Base-by-base conservation (phyloP, 176 grass and related monocot species). In the Oryza meyeriana region DNA sequence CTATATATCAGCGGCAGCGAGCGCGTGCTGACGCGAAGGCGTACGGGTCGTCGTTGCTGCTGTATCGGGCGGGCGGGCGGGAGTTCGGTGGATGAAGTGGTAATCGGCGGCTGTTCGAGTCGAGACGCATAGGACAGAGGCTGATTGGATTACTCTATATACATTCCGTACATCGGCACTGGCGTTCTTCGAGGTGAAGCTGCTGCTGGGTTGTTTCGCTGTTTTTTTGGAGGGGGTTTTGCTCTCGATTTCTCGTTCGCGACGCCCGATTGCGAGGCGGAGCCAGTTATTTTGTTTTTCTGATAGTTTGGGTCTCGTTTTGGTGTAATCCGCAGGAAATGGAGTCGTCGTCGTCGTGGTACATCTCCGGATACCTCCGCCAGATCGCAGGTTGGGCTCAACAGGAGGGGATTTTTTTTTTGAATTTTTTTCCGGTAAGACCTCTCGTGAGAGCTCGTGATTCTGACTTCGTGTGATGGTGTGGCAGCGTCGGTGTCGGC, bases 121-220 rank as follows among this genome's bases (percentile, higher is more conserved):
- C 25, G 4, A 38, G 16, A 2, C 4, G 50, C 17, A 13, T 48
- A 62, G 8, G 26, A 13, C 8, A 29, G 18, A 10, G 11, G 39
- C 38, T 35, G 27, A 17, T 72, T n/a, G 74, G 69, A 34, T 52
- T 45, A 16, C 42, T 29, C 77, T 13, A 31, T 8, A 0, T 20
- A 44, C 4, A 0, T n/a, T n/a, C n/a, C 47, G 1, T 6, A 1
- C 52, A 24, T 24, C 66, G 8, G 12, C 10, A 40, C 89, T 94
- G 83, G 80, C 64, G 36, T 65, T 89, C 80, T 85, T 91, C 63
- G 82, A 94, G 92, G 85, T 91, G 74, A 20, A 44, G 27, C 52
- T 58, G 7, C 52, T 58, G 7, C 10, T 41, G 22, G 22, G 52
- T 58, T n/a, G 52, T 18, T 50, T 13, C 6, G 3, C 6, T 13